These are phyloP conservation scores for Saccharomyces kudriavzevii DNA, from an alignment of 805 yeast genomes.

Conservation along the genomic window DNA sequence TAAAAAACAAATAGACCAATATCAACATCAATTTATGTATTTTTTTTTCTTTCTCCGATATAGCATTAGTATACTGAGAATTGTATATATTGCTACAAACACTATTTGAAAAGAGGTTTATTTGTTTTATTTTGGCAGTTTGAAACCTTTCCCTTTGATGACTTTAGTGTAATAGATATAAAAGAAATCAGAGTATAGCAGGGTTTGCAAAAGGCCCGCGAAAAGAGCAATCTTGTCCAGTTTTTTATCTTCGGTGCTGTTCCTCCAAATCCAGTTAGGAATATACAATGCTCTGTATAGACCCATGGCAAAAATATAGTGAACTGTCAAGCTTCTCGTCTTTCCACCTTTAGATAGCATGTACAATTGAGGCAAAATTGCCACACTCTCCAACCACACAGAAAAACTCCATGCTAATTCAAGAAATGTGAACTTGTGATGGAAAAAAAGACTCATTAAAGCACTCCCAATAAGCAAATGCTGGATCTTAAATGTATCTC, in stretches of 20 bases:
- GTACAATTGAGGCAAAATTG: constrained; percentile 87
- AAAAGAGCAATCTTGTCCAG: constrained; percentile 63
- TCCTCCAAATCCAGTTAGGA: constrained; percentile 93
- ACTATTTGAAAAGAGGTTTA: background rate
- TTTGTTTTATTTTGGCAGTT: constrained; percentile 44
- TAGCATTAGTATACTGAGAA: background rate
- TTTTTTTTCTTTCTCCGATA: background rate
- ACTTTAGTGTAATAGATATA: constrained; percentile 81
- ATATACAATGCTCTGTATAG: constrained; percentile 81
- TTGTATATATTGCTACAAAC: background rate
- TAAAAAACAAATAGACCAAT: background rate
- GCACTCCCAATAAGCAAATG: constrained; percentile 61
- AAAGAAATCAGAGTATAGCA: constrained; percentile 89
- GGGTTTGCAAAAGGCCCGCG: constrained; percentile 81
- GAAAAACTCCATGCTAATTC: constrained; percentile 84
- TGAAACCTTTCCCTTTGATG: constrained; percentile 67
- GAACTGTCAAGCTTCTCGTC: constrained; percentile 79
- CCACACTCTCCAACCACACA: constrained; percentile 86
- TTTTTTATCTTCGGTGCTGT: constrained; percentile 44
- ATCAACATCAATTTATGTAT: constrained; percentile 1
- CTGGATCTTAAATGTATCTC: constrained; percentile 66
- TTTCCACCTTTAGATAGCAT: constrained; percentile 84
- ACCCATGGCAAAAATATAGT: constrained; percentile 91
- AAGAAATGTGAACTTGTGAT: constrained; percentile 49
- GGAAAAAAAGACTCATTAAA: constrained; percentile 53